Conservation (phyloP, 2,329 filamentous ascomycete species). For the Trichoderma sp. region DNA sequence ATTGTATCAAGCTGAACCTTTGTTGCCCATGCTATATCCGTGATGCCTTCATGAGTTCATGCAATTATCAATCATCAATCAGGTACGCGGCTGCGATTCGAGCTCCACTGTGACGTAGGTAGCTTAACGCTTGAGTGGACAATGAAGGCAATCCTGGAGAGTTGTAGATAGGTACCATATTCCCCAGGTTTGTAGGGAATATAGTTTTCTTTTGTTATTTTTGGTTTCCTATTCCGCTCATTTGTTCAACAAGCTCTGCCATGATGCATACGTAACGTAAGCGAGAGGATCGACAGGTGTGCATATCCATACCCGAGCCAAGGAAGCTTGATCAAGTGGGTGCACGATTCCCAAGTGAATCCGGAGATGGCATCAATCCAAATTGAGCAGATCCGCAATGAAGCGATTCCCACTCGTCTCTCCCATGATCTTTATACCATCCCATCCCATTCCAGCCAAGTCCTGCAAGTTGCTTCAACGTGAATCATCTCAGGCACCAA, state of each 20-base stretch:
- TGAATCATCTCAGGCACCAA: background rate
- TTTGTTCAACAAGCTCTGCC: background rate
- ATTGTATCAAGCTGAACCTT: background rate
- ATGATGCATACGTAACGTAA: conserved; percentile 8
- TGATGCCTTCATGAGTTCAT: background rate
- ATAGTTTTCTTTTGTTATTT: background rate
- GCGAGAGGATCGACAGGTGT: conserved; percentile 1
- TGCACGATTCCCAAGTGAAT: background rate
- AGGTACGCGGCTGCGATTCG: background rate
- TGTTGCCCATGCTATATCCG: background rate
- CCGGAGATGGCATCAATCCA: background rate
- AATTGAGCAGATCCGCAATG: background rate
- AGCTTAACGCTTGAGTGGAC: background rate
- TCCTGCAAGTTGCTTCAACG: background rate
- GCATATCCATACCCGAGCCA: background rate
- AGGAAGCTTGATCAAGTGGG: background rate
- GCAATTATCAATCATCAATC: background rate
- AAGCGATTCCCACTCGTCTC: background rate
- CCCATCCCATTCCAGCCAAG: background rate
- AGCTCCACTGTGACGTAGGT: conserved; percentile 6
- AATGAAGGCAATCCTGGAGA: background rate
- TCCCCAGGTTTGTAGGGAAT: background rate
- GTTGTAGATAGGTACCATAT: background rate
- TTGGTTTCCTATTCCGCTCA: background rate
- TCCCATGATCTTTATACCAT: background rate